Percentiles rank a stretch among this genome's conserved stretches.
These are phyloP conservation scores for Tagetes erecta DNA, from an alignment of 129 eudicot species.

Conservation along the genomic window DNA sequence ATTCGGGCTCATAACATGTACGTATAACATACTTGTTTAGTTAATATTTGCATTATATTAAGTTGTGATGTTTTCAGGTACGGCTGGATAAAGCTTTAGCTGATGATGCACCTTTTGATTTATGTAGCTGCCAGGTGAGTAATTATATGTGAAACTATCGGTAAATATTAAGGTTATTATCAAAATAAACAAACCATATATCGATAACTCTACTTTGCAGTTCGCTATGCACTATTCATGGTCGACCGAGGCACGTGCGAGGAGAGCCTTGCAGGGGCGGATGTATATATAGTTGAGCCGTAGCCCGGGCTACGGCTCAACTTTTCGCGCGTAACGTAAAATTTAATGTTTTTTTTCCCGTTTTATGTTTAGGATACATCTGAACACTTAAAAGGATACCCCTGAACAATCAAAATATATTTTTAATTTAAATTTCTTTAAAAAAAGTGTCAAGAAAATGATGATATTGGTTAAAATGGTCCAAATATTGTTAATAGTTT, in stretches of 20 bases:
- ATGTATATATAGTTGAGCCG: too few species aligned
- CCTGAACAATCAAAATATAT: too few species aligned
- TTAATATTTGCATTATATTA: slow-evolving; percentile 23
- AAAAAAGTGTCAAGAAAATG: too few species aligned
- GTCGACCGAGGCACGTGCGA: slow-evolving; percentile 98
- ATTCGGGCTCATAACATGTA: background rate
- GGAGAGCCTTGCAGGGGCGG: slow-evolving; percentile 48
- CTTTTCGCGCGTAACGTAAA: too few species aligned
- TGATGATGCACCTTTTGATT: slow-evolving; percentile 84
- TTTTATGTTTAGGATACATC: too few species aligned
- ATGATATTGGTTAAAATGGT: too few species aligned
- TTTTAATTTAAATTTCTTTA: too few species aligned
- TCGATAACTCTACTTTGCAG: slow-evolving; percentile 42
- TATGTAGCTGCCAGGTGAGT: slow-evolving; percentile 93
- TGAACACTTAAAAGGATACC: too few species aligned
- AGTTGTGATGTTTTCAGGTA: slow-evolving; percentile 71
- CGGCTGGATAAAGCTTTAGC: slow-evolving; percentile 77
- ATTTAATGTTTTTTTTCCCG: too few species aligned
- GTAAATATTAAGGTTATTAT: background rate
- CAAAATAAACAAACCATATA: background rate
- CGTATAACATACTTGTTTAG: slow-evolving; percentile 22
- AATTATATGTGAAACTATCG: background rate
- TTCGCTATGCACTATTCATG: slow-evolving; percentile 84
- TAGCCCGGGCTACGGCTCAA: too few species aligned
- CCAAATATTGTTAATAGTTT: too few species aligned